Evolutionary conservation across 2,329 filamentous ascomycete genomes (phyloP), one percentile per base, ranked within the genome.

Genomic region (Fusarium robinianum): DNA sequence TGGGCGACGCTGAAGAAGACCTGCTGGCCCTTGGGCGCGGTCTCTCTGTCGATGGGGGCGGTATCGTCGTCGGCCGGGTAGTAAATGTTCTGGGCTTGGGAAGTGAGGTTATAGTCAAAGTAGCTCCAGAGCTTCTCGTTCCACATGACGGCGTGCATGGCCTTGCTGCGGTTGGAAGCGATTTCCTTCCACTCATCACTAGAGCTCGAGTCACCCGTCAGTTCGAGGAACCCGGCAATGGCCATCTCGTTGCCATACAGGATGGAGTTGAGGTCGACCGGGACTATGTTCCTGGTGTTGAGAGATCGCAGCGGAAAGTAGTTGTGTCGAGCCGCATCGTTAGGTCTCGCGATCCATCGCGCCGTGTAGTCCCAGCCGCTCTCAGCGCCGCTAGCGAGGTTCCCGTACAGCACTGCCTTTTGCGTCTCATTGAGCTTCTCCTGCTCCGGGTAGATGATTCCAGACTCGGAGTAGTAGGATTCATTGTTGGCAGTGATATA

Each of bases 31-130:
- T 70, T 57, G 4, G 81, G 80, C 0, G 79, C 79, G 8, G 65
- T 68, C 7, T 51, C 48, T n/a, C 45, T 61, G 8, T 68, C 67
- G 5, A 57, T 49, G 3, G 46, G 21, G 5, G 49, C 43, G 2
- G 65, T 57, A 49, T 78, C 74, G 4, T 66, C 57, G 51, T 83
- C 79, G 7, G 64, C 63, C 2, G 75, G 72, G 10, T 79, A 68
- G 57, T 76, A 85, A 22, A 79, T 65, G 52, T 80, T 74, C 49
- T 84, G 82, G 1, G 72, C 64, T 8, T 63, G 66, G 0, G 80
- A 79, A 0, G 81, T 86, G 19, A 83, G 49, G 67, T 87, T 87
- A 70, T 80, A 86, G 71, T 87, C 84, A 58, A 86, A 87, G 70
- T 85, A 87, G 64, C 75, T 76, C 64, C 70, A 78, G 48, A 80